Conservation (phyloP, 257 asterid genomes). For the Marsdenia floribunda region DNA sequence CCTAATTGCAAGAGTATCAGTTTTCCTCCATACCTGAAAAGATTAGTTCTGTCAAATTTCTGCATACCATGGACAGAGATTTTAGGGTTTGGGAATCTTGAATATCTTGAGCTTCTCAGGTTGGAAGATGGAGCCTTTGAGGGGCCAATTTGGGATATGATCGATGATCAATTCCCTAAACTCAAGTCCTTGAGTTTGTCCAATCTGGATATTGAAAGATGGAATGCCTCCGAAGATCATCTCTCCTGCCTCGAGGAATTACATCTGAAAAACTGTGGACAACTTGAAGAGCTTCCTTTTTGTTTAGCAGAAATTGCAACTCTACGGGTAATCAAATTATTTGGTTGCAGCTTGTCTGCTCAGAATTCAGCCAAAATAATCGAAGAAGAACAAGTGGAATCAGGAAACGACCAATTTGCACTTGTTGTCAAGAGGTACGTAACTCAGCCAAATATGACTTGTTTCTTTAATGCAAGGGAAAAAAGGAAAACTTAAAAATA, state of each 20-base stretch:
- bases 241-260: neutral
- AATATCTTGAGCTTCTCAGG: neutral
- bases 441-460: too few relatives aligned
- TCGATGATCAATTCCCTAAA: neutral
- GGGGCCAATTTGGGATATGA: neutral
- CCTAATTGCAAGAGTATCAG: too few relatives aligned
- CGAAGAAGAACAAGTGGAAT: neutral
- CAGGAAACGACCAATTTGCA: neutral
- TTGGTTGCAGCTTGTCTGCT: neutral
- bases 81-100: neutral
- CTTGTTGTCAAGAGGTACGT: neutral
- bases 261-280: too few relatives aligned
- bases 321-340: neutral
- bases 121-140: neutral
- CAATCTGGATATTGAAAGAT: neutral
- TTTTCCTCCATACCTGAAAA: too few relatives aligned
- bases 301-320: neutral
- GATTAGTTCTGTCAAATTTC: too few relatives aligned
- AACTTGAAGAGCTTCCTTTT: neutral
- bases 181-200: neutral
- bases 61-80: neutral
- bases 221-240: neutral
- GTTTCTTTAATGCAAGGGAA: too few relatives aligned
- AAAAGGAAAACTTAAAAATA: too few relatives aligned
- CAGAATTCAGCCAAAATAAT: neutral